These are phyloP conservation scores for Rugonectria rugulosa DNA, from an alignment of 2,329 filamentous ascomycete species.

Conservation along the genomic window DNA sequence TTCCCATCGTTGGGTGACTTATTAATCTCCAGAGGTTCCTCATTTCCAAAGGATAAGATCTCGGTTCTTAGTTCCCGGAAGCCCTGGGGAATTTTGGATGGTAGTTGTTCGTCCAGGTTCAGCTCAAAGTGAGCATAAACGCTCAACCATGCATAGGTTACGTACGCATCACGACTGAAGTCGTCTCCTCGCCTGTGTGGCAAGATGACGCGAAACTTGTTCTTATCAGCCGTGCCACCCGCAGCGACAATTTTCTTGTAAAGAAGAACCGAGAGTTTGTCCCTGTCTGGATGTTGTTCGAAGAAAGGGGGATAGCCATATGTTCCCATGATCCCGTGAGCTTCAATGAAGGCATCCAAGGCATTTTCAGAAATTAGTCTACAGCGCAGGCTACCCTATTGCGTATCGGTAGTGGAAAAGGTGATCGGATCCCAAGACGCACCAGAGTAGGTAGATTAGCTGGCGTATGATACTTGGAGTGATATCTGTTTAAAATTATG, in stretches of 20 bases:
- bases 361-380: no score
- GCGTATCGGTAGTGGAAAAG: no score
- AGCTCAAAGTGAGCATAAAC: neutral
- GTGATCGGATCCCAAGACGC: no score
- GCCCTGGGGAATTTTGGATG: neutral
- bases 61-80: slow-evolving; percentile 1
- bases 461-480: no score
- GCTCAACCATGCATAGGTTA: slow-evolving; percentile 3
- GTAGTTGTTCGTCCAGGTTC: neutral
- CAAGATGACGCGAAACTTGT: neutral
- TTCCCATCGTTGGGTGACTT: neutral
- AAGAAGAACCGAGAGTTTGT: neutral
- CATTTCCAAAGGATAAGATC: neutral
- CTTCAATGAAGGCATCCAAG: neutral
- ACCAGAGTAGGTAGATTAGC: no score
- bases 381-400: no score
- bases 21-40: neutral
- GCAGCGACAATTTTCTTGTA: neutral
- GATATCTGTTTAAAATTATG: no score
- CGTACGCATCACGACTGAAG: neutral
- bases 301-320: neutral
- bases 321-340: neutral
- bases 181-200: neutral
- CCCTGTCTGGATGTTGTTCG: neutral
- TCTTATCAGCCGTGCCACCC: neutral